These are phyloP conservation scores for Aspergillus clavatus DNA, from an alignment of 2,329 filamentous ascomycete species.

Conservation along the genomic window DNA sequence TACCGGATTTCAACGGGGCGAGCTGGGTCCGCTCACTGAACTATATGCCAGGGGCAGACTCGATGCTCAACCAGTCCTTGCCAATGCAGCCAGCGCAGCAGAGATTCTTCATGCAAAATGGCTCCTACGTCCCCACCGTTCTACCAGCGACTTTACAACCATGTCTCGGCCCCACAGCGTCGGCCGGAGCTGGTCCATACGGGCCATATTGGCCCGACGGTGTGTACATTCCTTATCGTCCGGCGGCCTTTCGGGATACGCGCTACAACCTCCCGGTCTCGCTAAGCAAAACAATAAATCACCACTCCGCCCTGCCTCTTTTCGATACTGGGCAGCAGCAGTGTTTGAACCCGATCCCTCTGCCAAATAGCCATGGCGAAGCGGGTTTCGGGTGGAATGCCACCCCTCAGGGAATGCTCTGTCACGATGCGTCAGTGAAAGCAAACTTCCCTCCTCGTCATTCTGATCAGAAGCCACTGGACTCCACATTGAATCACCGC, in stretches of 20 bases:
- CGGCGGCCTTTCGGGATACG: conserved; percentile 53
- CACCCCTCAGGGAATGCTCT: conserved; percentile 21
- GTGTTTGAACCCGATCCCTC: conserved; percentile 23
- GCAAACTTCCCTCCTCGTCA: conserved; percentile 36
- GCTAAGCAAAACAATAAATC: conserved; percentile 20
- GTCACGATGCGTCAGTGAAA: conserved; percentile 29
- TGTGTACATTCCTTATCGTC: conserved; percentile 57
- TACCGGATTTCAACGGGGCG: conserved; percentile 32
- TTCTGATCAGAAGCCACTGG: conserved; percentile 30
- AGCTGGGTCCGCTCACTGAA: conserved; percentile 43
- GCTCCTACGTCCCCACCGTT: conserved; percentile 54
- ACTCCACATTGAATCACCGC: conserved; percentile 24
- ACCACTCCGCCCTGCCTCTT: conserved; percentile 20
- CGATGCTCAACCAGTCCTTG: conserved; percentile 56
- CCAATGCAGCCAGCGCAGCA: conserved; percentile 38
- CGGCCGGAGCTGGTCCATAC: conserved; percentile 53
- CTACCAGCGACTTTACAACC: conserved; percentile 57
- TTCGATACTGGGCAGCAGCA: conserved; percentile 27
- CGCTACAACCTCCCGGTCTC: conserved; percentile 35
- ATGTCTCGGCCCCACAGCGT: conserved; percentile 54
- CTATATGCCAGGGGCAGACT: conserved; percentile 53
- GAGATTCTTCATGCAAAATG: conserved; percentile 40
- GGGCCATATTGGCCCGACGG: conserved; percentile 62
- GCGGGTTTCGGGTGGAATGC: conserved; percentile 31
- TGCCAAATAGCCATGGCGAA: conserved; percentile 23